These are phyloP conservation scores for Lentinula novae-zelandiae DNA, from an alignment of 1,284 basidiomycete species.

Conservation along the genomic window DNA sequence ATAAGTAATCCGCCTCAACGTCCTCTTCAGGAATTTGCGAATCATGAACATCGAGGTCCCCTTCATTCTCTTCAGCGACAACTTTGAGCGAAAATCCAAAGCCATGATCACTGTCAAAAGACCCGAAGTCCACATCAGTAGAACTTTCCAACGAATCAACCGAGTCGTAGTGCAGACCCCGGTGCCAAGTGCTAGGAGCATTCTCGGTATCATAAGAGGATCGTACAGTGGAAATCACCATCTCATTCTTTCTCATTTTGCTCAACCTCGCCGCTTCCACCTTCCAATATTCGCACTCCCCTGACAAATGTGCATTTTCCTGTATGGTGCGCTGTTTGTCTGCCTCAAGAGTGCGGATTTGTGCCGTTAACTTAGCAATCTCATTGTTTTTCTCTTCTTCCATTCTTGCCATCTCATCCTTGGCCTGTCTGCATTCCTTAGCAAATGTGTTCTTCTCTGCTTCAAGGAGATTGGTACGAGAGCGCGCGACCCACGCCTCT, in stretches of 20 bases:
- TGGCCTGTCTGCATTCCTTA: slow-evolving; percentile 34
- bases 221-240: neutral
- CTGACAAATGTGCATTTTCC: slow-evolving; percentile 20
- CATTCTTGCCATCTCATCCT: slow-evolving; percentile 26
- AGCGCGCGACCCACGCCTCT: slow-evolving; percentile 73
- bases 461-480: slow-evolving; percentile 58
- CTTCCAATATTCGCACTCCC: slow-evolving; percentile 17
- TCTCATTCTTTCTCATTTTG: slow-evolving; percentile 28
- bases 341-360: slow-evolving; percentile 36
- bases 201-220: slow-evolving; percentile 25
- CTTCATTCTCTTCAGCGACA: slow-evolving; percentile 42
- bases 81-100: slow-evolving; percentile 48
- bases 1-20: slow-evolving; percentile 29
- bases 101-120: slow-evolving; percentile 36
- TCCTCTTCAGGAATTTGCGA: slow-evolving; percentile 34
- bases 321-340: slow-evolving; percentile 9
- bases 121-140: slow-evolving; percentile 60
- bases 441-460: slow-evolving; percentile 56
- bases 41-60: neutral
- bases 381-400: slow-evolving; percentile 37
- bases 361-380: slow-evolving; percentile 35
- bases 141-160: slow-evolving; percentile 58
- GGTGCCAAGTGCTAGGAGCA: slow-evolving; percentile 32
- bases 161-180: slow-evolving; percentile 51
- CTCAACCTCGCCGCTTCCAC: slow-evolving; percentile 16